These are phyloP conservation scores for Epithemia pelagica DNA, from an alignment of 108 stramenopile species.

Conservation along the genomic window DNA sequence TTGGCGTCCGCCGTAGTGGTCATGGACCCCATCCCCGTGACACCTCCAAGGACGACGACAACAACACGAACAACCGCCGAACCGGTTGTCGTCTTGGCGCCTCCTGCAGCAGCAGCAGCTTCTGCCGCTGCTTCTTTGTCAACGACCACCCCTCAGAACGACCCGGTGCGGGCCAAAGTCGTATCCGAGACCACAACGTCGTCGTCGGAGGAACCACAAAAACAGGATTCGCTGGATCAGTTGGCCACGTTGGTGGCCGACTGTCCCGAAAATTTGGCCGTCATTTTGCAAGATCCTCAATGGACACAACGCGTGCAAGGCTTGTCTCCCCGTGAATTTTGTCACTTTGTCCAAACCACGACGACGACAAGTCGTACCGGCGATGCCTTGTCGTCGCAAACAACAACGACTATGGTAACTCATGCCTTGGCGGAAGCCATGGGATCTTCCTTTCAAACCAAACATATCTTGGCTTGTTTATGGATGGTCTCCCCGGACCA, in stretches of 20 bases:
- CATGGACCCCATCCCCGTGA: not conserved
- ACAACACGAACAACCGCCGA: not conserved
- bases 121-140: constrained; percentile 4
- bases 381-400: not conserved
- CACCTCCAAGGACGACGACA: not conserved
- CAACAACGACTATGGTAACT: constrained; percentile 2
- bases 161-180: not conserved
- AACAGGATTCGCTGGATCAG: not conserved
- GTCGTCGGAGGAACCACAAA: not conserved
- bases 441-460: constrained; percentile 2
- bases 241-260: not conserved
- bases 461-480: constrained; percentile 14
- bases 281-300: not conserved
- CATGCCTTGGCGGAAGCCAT: constrained; percentile 7
- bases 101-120: not conserved
- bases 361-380: not conserved
- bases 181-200: not conserved
- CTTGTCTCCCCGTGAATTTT: constrained; percentile 17
- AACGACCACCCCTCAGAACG: not conserved
- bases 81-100: not conserved
- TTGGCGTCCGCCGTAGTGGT: constrained; percentile 4
- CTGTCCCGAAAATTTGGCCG: constrained; percentile 6
- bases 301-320: constrained; percentile 7
- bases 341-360: constrained; percentile 5
- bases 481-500: not conserved